These are phyloP conservation scores for Coemansia umbellata DNA, from an alignment of 192 early-diverging fungal species.

Conservation along the genomic window DNA sequence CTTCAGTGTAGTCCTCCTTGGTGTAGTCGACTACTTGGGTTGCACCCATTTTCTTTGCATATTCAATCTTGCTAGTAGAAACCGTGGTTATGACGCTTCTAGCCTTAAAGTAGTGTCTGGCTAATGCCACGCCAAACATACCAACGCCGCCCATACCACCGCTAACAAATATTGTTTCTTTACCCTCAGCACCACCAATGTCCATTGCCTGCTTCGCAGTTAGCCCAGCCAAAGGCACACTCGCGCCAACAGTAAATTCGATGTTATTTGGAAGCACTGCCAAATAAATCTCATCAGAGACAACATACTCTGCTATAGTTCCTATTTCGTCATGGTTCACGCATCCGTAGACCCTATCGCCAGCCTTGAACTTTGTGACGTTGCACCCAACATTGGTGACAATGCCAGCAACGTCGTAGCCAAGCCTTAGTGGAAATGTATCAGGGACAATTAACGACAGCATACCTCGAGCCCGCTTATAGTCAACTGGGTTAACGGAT, in stretches of 20 bases:
- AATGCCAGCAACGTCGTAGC: slow-evolving; percentile 54
- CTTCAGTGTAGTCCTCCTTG: slow-evolving; percentile 17
- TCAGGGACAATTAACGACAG: slow-evolving; percentile 28
- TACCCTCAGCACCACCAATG: slow-evolving; percentile 8
- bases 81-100: slow-evolving; percentile 53
- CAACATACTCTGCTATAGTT: slow-evolving; percentile 33
- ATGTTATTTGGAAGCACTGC: slow-evolving; percentile 31
- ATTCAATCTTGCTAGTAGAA: slow-evolving; percentile 43
- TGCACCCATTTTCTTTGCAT: slow-evolving; percentile 35
- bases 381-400: slow-evolving; percentile 35
- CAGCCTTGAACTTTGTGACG: slow-evolving; percentile 41
- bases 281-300: slow-evolving; percentile 19
- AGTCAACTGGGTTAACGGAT: slow-evolving; percentile 56
- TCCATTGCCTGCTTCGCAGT: slow-evolving; percentile 54
- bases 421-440: slow-evolving; percentile 45
- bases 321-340: slow-evolving; percentile 12
- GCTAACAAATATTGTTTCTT: slow-evolving; percentile 46
- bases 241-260: slow-evolving; percentile 45
- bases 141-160: slow-evolving; percentile 59
- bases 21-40: slow-evolving; percentile 53
- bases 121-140: slow-evolving; percentile 49
- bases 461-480: slow-evolving; percentile 47
- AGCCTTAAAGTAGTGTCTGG: slow-evolving; percentile 40
- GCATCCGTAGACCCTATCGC: slow-evolving; percentile 52
- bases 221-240: slow-evolving; percentile 51